Evolutionary conservation across 164 flowering plant species (phyloP).

Genomic region (Magnolia sinica): DNA sequence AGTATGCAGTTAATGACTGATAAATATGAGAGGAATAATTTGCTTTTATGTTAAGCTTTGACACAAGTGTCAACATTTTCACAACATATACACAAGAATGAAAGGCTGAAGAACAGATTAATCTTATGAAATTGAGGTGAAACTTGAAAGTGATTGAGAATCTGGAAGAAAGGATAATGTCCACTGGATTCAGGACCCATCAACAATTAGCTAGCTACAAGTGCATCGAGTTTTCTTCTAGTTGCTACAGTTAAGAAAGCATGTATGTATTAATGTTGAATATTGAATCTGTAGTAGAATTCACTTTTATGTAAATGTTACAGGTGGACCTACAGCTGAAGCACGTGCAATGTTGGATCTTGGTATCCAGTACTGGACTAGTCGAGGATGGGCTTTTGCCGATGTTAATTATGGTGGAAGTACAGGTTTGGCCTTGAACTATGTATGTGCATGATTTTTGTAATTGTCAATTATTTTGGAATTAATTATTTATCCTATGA

Average conservation of each 20-base stretch:
- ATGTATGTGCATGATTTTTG: neutral
- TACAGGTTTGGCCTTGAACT: slow-evolving; percentile 61
- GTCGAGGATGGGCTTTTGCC: slow-evolving; percentile 97
- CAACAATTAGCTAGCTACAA: neutral
- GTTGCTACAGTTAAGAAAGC: no score
- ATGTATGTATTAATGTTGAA: no score
- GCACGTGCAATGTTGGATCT: slow-evolving; percentile 72
- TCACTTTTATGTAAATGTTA: slow-evolving; percentile 10
- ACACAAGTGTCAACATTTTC: neutral
- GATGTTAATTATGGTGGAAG: slow-evolving; percentile 99
- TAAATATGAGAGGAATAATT: neutral
- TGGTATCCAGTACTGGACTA: slow-evolving; percentile 92
- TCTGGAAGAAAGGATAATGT: neutral
- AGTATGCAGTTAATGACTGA: neutral
- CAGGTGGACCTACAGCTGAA: slow-evolving; percentile 97
- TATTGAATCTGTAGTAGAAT: neutral
- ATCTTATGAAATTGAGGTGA: neutral
- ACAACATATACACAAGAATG: neutral
- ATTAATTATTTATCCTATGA: neutral
- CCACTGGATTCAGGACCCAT: neutral
- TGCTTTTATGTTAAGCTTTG: no score
- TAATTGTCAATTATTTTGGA: neutral
- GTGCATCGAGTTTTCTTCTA: neutral
- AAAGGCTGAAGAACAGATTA: neutral
- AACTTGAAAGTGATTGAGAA: neutral